Conservation (phyloP, 2,329 filamentous ascomycete genomes). For the Penicillium sp. region DNA sequence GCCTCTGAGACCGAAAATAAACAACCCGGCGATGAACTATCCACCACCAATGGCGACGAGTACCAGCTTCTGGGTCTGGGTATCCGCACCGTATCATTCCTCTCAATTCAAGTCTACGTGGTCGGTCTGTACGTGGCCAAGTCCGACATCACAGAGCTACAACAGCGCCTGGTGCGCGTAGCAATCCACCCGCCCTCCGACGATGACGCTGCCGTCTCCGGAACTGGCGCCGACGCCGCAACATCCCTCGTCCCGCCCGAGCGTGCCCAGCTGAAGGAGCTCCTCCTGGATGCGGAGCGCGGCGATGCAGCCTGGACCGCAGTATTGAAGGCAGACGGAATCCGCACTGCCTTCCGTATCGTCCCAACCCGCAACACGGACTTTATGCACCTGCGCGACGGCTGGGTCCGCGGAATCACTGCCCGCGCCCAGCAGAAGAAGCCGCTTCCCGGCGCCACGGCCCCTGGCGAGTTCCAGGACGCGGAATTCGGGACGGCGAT, state of each 20-base stretch:
- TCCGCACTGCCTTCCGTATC: slow-evolving; percentile 78
- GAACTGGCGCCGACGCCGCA: slow-evolving; percentile 61
- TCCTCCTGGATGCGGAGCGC: slow-evolving; percentile 66
- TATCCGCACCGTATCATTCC: slow-evolving; percentile 83
- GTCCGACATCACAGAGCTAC: slow-evolving; percentile 75
- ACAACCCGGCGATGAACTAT: slow-evolving; percentile 38
- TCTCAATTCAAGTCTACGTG: slow-evolving; percentile 89
- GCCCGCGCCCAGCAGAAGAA: slow-evolving; percentile 61
- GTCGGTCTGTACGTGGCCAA: slow-evolving; percentile 89
- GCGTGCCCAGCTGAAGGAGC: slow-evolving; percentile 67
- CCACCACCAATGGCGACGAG: slow-evolving; percentile 47
- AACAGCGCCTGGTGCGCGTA: slow-evolving; percentile 71
- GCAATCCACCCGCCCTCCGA: slow-evolving; percentile 48
- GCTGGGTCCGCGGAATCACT: slow-evolving; percentile 82
- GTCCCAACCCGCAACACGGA: slow-evolving; percentile 92
- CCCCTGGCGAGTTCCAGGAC: slow-evolving; percentile 56
- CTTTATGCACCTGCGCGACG: slow-evolving; percentile 88
- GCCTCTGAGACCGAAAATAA: slow-evolving; percentile 34
- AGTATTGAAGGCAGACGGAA: slow-evolving; percentile 63
- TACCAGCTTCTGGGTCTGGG: slow-evolving; percentile 89
- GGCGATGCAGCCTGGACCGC: slow-evolving; percentile 73
- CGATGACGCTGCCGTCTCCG: slow-evolving; percentile 22
- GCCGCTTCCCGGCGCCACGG: slow-evolving; percentile 30
- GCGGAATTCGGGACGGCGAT: slow-evolving; percentile 75
- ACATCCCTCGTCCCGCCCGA: slow-evolving; percentile 81